Evolutionary conservation across 495 filamentous ascomycete genomes (phyloP).

Genomic region (Xylaria palmicola): DNA sequence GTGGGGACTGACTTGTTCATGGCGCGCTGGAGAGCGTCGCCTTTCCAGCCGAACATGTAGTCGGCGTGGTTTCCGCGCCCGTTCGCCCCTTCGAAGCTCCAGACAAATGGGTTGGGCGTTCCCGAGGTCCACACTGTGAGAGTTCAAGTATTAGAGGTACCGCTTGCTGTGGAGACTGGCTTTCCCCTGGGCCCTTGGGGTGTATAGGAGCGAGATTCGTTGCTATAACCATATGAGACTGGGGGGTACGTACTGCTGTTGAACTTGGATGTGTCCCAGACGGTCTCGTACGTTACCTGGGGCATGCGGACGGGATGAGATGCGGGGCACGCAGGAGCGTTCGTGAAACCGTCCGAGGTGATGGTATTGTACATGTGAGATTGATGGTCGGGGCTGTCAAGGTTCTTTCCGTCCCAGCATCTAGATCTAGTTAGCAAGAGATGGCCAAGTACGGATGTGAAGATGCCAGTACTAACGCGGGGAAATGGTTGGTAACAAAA

Average conservation of each 20-base stretch:
- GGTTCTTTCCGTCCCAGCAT: conserved; percentile 58
- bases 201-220: too few species aligned
- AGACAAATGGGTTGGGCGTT: conserved; percentile 47
- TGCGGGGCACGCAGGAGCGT: conserved; percentile 43
- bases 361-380: conserved; percentile 50
- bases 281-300: conserved; percentile 26
- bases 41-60: conserved; percentile 49
- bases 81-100: conserved; percentile 40
- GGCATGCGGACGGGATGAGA: conserved; percentile 49
- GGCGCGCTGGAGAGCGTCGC: conserved; percentile 42
- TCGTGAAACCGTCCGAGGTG: conserved; percentile 37
- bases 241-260: conserved; percentile 18
- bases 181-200: neutral
- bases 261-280: conserved; percentile 30
- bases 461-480: conserved; percentile 33
- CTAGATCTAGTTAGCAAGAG: conserved; percentile 23
- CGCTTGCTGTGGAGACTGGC: neutral
- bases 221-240: neutral
- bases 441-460: neutral
- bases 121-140: conserved; percentile 40
- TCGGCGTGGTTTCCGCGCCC: conserved; percentile 48
- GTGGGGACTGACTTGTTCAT: too few species aligned
- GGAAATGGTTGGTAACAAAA: conserved; percentile 49
- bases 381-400: conserved; percentile 55
- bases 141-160: neutral